Base-by-base conservation (phyloP, 176 grass and related monocot genomes). In the Phyllostachys edulis region DNA sequence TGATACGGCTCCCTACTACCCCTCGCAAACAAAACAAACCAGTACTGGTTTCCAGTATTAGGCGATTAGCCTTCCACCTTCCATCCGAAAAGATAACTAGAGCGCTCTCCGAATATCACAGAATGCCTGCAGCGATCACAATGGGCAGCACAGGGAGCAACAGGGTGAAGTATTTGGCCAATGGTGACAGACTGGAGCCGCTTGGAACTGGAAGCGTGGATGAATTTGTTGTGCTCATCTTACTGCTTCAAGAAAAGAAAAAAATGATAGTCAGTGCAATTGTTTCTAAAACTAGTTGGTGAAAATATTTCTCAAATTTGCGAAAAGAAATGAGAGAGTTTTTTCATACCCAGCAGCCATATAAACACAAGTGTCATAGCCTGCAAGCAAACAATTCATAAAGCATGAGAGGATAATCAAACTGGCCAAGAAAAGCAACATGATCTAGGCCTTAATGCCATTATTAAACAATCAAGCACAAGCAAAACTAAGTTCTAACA, bases 351-450 rank as follows among this genome's bases (percentile, higher is more conserved):
- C 89, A 5, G 93, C 78, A 46, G 89, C 89, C 59, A 84, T 36
- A 84, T 95, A 98, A 39, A 93, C 45, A 39, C 96, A 98, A 23
- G 85, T 78, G 80, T 98, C 96, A 41, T 98, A 98, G 80, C 96
- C 96, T 98, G 93, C 66, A 87, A 77, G 15, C 16, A 78, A 79
- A 36, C 20, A 80, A 80, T 52, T 66, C 62, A 52, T 23, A 50
- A 81, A 73, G 37, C 34, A 76, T 75, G 26, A 80, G 70, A 76
- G 29, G 32, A 72, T 55, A 77, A 51, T 71, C 39, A 42, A 17
- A 59, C 36, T 44, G 20, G 44, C 12, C 47, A 27, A 7, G 11
- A 71, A 84, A 67, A 37, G 39, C 23, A 82, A 27, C 27, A 67
- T 62, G 44, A 16, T 26, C 3, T 3, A 29, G 23, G 23, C 24